phyloP scores from a whole-genome alignment of 306 rosid species.

The Sicyos edulis region DNA sequence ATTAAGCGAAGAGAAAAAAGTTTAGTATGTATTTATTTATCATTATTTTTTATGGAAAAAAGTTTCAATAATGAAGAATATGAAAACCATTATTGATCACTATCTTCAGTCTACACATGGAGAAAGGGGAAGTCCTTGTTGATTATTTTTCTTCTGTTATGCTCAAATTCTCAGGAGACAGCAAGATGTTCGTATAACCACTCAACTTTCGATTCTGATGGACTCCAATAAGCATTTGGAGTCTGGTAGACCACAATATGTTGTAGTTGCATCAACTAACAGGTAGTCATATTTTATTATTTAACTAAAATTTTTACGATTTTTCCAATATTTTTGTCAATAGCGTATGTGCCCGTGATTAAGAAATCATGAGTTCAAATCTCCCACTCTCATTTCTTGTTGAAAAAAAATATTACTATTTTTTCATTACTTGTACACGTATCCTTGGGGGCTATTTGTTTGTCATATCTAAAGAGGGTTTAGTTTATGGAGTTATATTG shows the following conservation, averaged over 20 bases:
- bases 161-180: conserved; percentile 50
- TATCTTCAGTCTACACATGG: not conserved
- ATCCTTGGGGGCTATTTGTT: no score
- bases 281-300: conserved; percentile 37
- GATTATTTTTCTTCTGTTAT: not conserved
- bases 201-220: conserved; percentile 67
- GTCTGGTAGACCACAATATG: conserved; percentile 43
- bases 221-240: conserved; percentile 55
- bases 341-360: no score
- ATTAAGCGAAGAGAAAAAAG: no score
- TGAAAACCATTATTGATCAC: not conserved
- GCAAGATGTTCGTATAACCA: conserved; percentile 73
- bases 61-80: not conserved
- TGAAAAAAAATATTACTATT: no score
- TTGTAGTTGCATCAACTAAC: conserved; percentile 89
- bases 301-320: not conserved
- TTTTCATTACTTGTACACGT: no score
- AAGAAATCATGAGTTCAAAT: no score
- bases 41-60: not conserved
- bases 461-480: no score
- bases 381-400: no score
- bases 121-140: not conserved
- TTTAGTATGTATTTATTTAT: no score
- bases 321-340: not conserved
- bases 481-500: no score